phyloP scores from a whole-genome alignment of 306 rosid genomes.

The Cyamopsis tetragonoloba region DNA sequence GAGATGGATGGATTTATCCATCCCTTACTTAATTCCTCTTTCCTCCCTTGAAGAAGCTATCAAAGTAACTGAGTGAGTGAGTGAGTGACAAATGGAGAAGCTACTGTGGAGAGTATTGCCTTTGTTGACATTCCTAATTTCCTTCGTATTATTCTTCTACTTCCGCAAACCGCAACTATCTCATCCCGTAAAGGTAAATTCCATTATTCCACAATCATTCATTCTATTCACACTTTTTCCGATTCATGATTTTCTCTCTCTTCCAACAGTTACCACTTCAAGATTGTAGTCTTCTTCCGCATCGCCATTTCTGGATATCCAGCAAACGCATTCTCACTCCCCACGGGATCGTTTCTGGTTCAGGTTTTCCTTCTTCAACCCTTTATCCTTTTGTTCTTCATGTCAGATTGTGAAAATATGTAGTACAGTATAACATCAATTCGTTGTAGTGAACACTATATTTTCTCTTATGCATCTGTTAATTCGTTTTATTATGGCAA shows the following conservation, averaged over 20 bases:
- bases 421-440: no score
- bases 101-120: slow-evolving; percentile 65
- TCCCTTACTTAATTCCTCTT: no score
- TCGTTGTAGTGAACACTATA: background rate
- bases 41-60: no score
- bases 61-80: no score
- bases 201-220: background rate
- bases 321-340: slow-evolving; percentile 89
- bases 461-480: slow-evolving; percentile 3
- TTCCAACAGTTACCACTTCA: slow-evolving; percentile 26
- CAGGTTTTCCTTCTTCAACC: slow-evolving; percentile 46
- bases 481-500: slow-evolving; percentile 7
- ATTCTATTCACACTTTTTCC: background rate
- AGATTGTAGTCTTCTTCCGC: slow-evolving; percentile 70
- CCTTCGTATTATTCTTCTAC: slow-evolving; percentile 41
- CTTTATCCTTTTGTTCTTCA: background rate
- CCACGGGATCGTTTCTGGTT: slow-evolving; percentile 76
- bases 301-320: slow-evolving; percentile 65
- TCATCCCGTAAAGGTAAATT: slow-evolving; percentile 20
- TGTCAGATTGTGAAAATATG: background rate
- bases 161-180: slow-evolving; percentile 27
- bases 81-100: slow-evolving; percentile 32
- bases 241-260: background rate
- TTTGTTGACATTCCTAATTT: slow-evolving; percentile 41
- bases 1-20: no score